Percentiles rank a stretch among this genome's conserved stretches.
Evolutionary conservation across 148 eudicot species (phyloP).

Genomic region (Euryodendron excelsum): DNA sequence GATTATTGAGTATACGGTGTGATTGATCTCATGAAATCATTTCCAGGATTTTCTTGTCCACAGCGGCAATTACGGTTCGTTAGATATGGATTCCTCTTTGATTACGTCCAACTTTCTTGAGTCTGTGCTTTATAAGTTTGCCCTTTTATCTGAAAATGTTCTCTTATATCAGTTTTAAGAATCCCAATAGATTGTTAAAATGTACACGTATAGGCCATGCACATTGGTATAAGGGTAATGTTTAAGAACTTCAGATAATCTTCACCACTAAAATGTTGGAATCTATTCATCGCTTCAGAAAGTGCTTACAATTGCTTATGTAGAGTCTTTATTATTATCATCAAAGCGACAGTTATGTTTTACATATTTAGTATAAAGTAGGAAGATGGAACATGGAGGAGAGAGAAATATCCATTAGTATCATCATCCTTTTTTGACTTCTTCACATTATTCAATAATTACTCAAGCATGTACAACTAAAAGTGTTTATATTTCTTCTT

Average conservation of each 20-base stretch:
- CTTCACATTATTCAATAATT: neutral
- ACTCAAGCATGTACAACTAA: neutral
- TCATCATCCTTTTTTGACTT: neutral
- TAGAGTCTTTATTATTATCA: neutral
- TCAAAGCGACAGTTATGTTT: neutral
- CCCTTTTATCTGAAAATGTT: neutral
- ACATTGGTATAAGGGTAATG: neutral
- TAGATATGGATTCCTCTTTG: neutral
- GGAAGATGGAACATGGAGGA: neutral
- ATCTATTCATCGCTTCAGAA: too few species aligned
- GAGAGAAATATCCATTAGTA: neutral
- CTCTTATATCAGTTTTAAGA: neutral
- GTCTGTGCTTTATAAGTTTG: neutral
- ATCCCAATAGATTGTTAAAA: neutral
- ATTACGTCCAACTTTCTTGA: neutral
- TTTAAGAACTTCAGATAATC: neutral
- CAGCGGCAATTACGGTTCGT: neutral
- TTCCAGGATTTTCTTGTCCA: neutral
- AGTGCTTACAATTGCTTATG: too few species aligned
- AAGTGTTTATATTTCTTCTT: conserved; percentile 14
- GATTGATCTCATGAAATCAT: neutral
- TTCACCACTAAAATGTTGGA: too few species aligned
- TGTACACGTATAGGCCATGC: neutral
- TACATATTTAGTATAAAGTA: neutral
- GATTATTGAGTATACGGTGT: neutral